These are phyloP conservation scores for Pythium folliculosum DNA, from an alignment of 352 stramenopile genomes.

Conservation along the genomic window DNA sequence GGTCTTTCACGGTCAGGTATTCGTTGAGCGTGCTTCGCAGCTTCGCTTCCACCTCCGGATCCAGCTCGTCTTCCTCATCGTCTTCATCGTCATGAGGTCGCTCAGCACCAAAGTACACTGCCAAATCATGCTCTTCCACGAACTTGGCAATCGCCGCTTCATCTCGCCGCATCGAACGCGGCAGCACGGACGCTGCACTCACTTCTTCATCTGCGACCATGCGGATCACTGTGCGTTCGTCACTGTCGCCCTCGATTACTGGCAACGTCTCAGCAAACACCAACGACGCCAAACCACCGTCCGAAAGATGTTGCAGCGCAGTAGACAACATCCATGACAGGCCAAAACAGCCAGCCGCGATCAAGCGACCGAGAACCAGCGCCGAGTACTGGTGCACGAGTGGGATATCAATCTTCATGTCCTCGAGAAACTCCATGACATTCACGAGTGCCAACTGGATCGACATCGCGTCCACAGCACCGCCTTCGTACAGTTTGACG, in stretches of 20 bases:
- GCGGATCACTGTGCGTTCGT: conserved; percentile 58
- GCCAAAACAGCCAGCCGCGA: conserved; percentile 79
- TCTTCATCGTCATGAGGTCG: conserved; percentile 26
- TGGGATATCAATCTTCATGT: conserved; percentile 86
- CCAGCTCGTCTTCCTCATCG: conserved; percentile 56
- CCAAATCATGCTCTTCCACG: conserved; percentile 62
- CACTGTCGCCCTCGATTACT: conserved; percentile 75
- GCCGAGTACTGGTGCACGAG: conserved; percentile 81
- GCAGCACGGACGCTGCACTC: conserved; percentile 49
- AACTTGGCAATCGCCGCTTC: conserved; percentile 55
- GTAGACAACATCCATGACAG: conserved; percentile 80
- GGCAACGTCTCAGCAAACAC: conserved; percentile 76
- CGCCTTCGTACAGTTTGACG: conserved; percentile 70
- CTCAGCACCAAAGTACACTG: conserved; percentile 59
- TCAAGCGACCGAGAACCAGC: conserved; percentile 71
- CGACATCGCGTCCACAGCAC: conserved; percentile 61
- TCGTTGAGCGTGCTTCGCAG: conserved; percentile 77
- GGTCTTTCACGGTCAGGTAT: conserved; percentile 75
- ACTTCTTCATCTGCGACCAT: conserved; percentile 86
- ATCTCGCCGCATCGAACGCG: conserved; percentile 39
- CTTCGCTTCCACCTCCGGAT: conserved; percentile 61
- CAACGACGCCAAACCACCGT: conserved; percentile 61
- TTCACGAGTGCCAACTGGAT: conserved; percentile 73
- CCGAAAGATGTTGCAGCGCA: conserved; percentile 49
- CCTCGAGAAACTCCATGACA: conserved; percentile 82